Percentiles rank a stretch among this genome's conserved stretches.
Conservation (phyloP, 2,329 filamentous ascomycete genomes). For the Epichloe scottii region DNA sequence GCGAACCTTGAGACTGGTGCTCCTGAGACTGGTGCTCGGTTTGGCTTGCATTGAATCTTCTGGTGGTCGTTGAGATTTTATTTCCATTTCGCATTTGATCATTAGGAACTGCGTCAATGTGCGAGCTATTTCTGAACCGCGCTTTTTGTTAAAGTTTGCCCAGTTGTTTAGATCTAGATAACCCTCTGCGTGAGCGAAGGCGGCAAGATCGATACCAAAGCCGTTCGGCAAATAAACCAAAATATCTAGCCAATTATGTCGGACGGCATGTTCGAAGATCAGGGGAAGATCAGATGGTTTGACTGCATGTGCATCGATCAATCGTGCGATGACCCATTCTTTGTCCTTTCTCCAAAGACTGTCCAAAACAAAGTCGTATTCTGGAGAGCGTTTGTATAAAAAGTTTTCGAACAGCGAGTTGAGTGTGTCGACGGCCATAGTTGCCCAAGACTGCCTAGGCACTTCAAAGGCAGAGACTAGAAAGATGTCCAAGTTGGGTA, state of each 20-base stretch:
- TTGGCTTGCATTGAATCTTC: constrained; percentile 42
- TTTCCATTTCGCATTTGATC: constrained; percentile 74
- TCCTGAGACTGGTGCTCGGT: constrained; percentile 62
- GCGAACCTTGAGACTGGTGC: constrained; percentile 68
- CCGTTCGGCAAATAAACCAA: constrained; percentile 68
- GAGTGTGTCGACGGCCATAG: constrained; percentile 61
- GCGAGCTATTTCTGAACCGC: constrained; percentile 53
- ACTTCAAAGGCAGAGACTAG: constrained; percentile 67
- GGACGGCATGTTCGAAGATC: constrained; percentile 52
- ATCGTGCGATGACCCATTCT: constrained; percentile 68
- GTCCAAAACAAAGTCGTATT: constrained; percentile 81
- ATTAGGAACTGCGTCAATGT: constrained; percentile 69
- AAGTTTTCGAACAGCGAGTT: constrained; percentile 74
- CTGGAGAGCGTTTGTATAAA: constrained; percentile 61
- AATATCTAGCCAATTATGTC: constrained; percentile 74
- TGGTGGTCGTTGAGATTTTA: constrained; percentile 57
- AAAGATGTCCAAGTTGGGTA: constrained; percentile 67
- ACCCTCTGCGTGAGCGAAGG: constrained; percentile 69
- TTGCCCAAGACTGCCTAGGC: constrained; percentile 59
- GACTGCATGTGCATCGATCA: constrained; percentile 71
- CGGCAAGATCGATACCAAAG: constrained; percentile 77
- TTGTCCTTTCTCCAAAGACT: constrained; percentile 86
- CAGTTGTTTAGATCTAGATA: constrained; percentile 72
- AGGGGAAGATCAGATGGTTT: constrained; percentile 41
- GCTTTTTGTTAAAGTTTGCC: constrained; percentile 58